Evolutionary conservation across 2,329 filamentous ascomycete genomes (phyloP), one percentile per base, ranked within the genome.

Genomic region (Cyphellophora europaea): DNA sequence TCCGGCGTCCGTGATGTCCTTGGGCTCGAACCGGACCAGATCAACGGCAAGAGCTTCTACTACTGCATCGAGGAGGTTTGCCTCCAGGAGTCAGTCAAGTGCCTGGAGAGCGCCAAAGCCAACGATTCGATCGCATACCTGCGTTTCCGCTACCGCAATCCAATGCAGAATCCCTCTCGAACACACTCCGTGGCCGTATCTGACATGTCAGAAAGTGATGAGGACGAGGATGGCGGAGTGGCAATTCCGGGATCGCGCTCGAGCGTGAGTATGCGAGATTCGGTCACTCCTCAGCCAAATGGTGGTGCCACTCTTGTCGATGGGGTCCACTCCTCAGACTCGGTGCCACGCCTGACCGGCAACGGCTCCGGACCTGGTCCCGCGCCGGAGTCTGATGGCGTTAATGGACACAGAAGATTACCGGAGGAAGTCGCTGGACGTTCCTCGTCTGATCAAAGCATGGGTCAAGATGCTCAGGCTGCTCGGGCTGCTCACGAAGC

Each of bases 71-170:
- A 82, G 38, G 76, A 83, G 47, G 80, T 77, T 41, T 91, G 83
- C 47, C 65, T 91, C 17, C 65, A 72, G 6, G 82, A 91, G 48
- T 84, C 84, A 3, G 75, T 89, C 19, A 73, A 76, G 42, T 88
- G 82, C 49, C 60, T 93, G 19, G 86, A 93, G 57, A 82, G 81
- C 45, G 85, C 86, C 14, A 93, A 93, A 55, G 80, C 81, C 17
- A 93, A 93, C 49, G 84, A 93, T 54, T 93, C 86, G 2, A 91
- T 93, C 50, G 85, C 86, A 2, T 93, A 93, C 50, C 66, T 93
- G 40, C 80, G 86, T 12, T 93, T 93, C 55, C 84, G 78, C 72
- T 89, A 82, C 51, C 72, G 82, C 35, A 80, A 91, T 53, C 84
- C 84, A 12, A 69, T 79, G 18, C 64, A 71, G 37, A 69, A 67